Percentiles rank a stretch among this genome's conserved stretches.
These are phyloP conservation scores for Circinella minor DNA, from an alignment of 371 early-diverging fungal genomes.

Conservation along the genomic window DNA sequence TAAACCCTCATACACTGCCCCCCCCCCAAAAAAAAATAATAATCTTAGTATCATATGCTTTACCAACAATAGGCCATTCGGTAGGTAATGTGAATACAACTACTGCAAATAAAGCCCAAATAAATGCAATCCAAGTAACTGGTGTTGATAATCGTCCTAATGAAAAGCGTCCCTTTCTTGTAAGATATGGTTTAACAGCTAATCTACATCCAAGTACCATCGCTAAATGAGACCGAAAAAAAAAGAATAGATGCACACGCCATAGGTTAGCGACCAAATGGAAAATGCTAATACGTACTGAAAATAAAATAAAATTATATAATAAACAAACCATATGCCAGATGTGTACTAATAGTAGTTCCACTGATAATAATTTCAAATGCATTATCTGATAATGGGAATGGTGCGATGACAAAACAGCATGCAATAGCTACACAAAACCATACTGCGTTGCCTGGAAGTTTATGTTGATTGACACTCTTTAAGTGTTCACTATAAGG, in stretches of 20 bases:
- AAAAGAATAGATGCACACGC: background rate
- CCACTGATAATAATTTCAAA: constrained; percentile 71
- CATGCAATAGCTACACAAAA: constrained; percentile 39
- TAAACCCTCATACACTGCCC: no score
- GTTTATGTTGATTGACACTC: constrained; percentile 34
- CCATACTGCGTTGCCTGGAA: constrained; percentile 53
- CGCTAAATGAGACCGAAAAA: constrained; percentile 16
- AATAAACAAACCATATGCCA: constrained; percentile 58
- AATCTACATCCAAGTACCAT: constrained; percentile 41
- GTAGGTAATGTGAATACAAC: constrained; percentile 41
- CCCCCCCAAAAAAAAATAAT: no score
- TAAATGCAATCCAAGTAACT: constrained; percentile 34
- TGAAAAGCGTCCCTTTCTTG: constrained; percentile 35
- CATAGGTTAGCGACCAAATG: no score
- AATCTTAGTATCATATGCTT: background rate
- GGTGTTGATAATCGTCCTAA: constrained; percentile 33
- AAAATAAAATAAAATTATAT: no score
- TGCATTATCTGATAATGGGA: constrained; percentile 40
- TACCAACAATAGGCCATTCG: constrained; percentile 43
- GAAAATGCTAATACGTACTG: no score
- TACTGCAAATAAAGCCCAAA: constrained; percentile 39
- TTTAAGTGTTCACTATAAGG: constrained; percentile 37
- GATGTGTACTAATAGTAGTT: constrained; percentile 71
- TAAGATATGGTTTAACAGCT: constrained; percentile 13
- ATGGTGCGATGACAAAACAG: constrained; percentile 39